Conservation (phyloP, 164 flowering plant genomes). For the Stephania japonica region DNA sequence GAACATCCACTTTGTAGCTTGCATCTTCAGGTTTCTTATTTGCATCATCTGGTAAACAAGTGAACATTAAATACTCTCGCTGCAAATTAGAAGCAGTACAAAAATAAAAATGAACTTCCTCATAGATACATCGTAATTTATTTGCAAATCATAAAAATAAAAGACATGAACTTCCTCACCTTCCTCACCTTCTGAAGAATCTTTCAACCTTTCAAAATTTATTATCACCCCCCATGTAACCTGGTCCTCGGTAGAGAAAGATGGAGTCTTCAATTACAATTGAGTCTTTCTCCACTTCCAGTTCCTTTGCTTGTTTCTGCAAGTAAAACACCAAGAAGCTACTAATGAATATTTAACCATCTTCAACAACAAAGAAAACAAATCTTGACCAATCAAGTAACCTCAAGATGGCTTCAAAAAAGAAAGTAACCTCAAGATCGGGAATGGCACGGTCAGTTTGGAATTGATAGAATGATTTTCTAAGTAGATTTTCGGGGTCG, state of each 20-base stretch:
- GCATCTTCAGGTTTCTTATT: conserved; percentile 77
- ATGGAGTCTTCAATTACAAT: conserved; percentile 76
- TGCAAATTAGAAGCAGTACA: no score
- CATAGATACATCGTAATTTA: no score
- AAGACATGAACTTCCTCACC: conserved; percentile 38
- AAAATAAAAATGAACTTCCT: no score
- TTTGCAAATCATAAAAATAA: no score
- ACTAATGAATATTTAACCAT: not conserved
- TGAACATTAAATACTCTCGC: not conserved
- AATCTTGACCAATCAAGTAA: conserved; percentile 23
- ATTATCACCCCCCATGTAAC: conserved; percentile 91
- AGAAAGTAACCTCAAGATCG: conserved; percentile 80
- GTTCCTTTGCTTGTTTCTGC: conserved; percentile 76
- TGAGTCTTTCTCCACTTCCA: conserved; percentile 87
- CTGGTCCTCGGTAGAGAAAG: conserved; percentile 59
- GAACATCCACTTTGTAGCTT: conserved; percentile 70
- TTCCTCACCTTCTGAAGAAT: conserved; percentile 59
- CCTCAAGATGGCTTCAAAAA: no score
- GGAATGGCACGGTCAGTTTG: conserved; percentile 96
- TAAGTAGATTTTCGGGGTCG: conserved; percentile 81
- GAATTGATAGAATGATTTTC: conserved; percentile 94
- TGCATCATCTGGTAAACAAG: conserved; percentile 44
- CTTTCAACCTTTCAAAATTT: conserved; percentile 67
- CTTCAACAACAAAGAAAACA: not conserved
- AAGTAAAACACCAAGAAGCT: conserved; percentile 6